Evolutionary conservation across 176 grass and related monocot species (phyloP).

Genomic region (Pontederia crassipes): DNA sequence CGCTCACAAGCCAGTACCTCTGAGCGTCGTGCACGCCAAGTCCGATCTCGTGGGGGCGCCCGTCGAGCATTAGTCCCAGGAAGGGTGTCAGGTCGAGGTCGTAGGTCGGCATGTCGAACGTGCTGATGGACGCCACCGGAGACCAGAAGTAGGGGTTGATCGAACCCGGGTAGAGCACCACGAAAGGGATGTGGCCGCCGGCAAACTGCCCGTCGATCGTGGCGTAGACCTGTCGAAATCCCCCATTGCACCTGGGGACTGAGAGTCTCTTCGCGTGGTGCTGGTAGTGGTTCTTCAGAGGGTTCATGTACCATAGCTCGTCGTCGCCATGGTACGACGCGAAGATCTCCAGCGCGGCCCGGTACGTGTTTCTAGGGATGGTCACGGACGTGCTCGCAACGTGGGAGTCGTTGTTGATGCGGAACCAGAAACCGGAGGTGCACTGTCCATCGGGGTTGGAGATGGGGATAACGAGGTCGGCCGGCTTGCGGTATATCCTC

Average conservation of each 20-base stretch:
- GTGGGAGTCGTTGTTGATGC: background rate
- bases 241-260: background rate
- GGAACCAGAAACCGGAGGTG: conserved; percentile 8
- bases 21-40: conserved; percentile 9
- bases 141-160: conserved; percentile 17
- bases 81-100: conserved; percentile 16
- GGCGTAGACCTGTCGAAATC: conserved; percentile 11
- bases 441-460: conserved; percentile 2
- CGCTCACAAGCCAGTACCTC: conserved; percentile 1
- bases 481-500: conserved; percentile 5
- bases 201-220: conserved; percentile 10
- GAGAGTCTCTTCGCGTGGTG: background rate
- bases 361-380: conserved; percentile 5
- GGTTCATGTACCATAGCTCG: conserved; percentile 14
- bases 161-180: background rate
- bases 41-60: background rate
- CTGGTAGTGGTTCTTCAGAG: background rate
- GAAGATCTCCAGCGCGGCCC: conserved; percentile 9
- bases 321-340: conserved; percentile 15
- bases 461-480: conserved; percentile 7
- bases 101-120: conserved; percentile 15
- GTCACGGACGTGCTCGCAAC: background rate
- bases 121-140: conserved; percentile 6
- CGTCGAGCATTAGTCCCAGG: conserved; percentile 3
- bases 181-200: conserved; percentile 6